Evolutionary conservation across 1,284 basidiomycete species (phyloP), one percentile per base, ranked within the genome.

Genomic region (Athelia sp.): DNA sequence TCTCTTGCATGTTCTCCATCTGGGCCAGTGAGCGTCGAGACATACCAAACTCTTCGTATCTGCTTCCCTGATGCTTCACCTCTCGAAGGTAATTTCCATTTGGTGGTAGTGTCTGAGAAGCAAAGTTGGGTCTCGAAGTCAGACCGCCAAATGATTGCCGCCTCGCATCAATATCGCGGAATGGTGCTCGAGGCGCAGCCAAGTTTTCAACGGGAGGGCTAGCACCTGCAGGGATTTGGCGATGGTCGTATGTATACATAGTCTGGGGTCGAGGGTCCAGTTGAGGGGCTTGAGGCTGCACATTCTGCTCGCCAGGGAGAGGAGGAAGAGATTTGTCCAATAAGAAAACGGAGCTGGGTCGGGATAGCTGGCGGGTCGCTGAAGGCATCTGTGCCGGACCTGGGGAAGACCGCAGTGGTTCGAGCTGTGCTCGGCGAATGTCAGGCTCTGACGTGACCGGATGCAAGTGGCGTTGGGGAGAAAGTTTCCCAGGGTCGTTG

Each of bases 321-420:
- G 88, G 88, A 2, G 88, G 88, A 2, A 91, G 67, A 2, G 81
- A 83, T 59, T 91, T 91, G 53, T 90, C 86, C 35, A 85, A 70
- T 17, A 74, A 74, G 43, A 81, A 57, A 3, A 59, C 52, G 10
- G 71, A 69, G 14, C 69, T 65, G 4, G 69, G 64, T 40, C 68
- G 66, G 14, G 61, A 66, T 58, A 14, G 67, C 62, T 21, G 64
- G 58, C 52, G 68, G 69, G 14, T 65, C 6, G 4, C 13, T 29
- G 13, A 29, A 6, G 4, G 26, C 26, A 29, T 29, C 6, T 29
- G n/a, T n/a, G n/a, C n/a, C n/a, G n/a, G 13, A 29, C 26, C 54
- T 35, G 65, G 62, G 34, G 63, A 56, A 17, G 54, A 52, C 40
- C 48, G 54, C 38, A 55, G 48, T 53, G 48, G 42, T 49, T 50